A percentile compares a stretch with the other conserved stretches of the same genome.
Conservation (phyloP, 2,329 filamentous ascomycete genomes). For the Neophaeococcomyces aloes region DNA sequence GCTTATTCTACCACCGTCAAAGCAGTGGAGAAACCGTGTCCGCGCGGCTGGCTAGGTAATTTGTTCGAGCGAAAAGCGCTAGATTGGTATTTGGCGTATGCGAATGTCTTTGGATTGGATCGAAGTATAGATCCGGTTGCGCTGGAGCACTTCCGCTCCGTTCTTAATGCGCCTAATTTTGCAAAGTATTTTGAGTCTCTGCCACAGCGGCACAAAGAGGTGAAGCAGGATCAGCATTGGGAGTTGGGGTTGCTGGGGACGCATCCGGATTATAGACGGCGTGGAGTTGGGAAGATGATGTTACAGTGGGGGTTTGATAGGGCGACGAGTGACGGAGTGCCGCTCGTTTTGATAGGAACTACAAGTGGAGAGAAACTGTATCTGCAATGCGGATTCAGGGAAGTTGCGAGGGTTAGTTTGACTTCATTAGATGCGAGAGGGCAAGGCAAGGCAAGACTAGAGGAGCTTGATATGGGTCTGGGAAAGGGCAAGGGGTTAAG, state of each 20-base stretch:
- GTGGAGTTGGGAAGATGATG: slow-evolving; percentile 6
- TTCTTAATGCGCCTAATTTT: neutral
- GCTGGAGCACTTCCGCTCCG: neutral
- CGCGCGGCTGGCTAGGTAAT: slow-evolving; percentile 5
- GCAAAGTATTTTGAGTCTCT: neutral
- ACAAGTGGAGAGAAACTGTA: slow-evolving; percentile 4
- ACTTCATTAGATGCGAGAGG: neutral
- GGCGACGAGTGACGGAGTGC: slow-evolving; percentile 1
- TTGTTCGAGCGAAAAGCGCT: slow-evolving; percentile 1
- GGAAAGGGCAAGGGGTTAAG: slow-evolving; percentile 2
- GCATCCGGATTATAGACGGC: slow-evolving; percentile 4
- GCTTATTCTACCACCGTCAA: slow-evolving; percentile 4
- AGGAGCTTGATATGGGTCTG: neutral
- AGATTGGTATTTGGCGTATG: neutral
- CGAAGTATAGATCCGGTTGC: slow-evolving; percentile 1
- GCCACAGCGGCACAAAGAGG: neutral
- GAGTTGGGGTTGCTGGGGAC: slow-evolving; percentile 3
- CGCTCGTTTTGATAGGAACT: slow-evolving; percentile 2
- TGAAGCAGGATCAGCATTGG: slow-evolving; percentile 1
- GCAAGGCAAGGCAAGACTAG: neutral
- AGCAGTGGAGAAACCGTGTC: neutral
- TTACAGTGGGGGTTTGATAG: slow-evolving; percentile 7
- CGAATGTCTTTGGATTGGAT: slow-evolving; percentile 1
- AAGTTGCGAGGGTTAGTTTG: neutral
- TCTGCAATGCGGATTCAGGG: slow-evolving; percentile 2